Evolutionary conservation across 2,329 filamentous ascomycete species (phyloP).

Genomic region (Bipolaris cookei): DNA sequence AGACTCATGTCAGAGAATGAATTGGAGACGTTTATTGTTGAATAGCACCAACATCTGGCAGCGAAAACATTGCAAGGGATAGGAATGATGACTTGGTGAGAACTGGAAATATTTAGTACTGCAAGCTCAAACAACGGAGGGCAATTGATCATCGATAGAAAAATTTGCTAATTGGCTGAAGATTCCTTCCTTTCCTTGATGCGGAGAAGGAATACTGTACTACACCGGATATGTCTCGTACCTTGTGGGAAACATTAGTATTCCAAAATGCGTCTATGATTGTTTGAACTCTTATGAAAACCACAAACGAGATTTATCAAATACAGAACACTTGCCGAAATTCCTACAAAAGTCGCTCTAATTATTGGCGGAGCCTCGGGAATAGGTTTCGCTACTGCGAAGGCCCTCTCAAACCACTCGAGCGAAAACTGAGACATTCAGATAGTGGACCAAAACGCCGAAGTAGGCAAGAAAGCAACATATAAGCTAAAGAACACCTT

Average conservation of each 20-base stretch:
- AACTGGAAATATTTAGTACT: background rate
- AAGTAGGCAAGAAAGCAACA: slow-evolving; percentile 42
- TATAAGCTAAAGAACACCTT: slow-evolving; percentile 36
- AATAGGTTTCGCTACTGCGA: slow-evolving; percentile 54
- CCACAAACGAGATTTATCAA: too few relatives aligned
- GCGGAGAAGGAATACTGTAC: slow-evolving; percentile 17
- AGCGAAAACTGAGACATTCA: slow-evolving; percentile 50
- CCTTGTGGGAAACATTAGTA: too few relatives aligned
- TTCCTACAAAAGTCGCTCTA: slow-evolving; percentile 58
- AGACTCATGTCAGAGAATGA: background rate
- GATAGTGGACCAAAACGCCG: slow-evolving; percentile 50
- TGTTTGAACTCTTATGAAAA: too few relatives aligned
- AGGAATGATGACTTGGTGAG: background rate
- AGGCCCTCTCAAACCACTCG: slow-evolving; percentile 43
- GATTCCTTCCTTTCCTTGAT: slow-evolving; percentile 3
- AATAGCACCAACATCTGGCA: too few relatives aligned
- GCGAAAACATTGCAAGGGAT: background rate
- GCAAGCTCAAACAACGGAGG: background rate
- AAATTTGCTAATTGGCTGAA: background rate
- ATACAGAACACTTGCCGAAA: background rate
- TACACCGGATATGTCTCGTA: too few relatives aligned
- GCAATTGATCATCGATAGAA: too few relatives aligned
- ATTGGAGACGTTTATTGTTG: background rate
- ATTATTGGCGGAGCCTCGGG: slow-evolving; percentile 77
- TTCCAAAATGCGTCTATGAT: too few relatives aligned